These are phyloP conservation scores for Cucurbita maxima DNA, from an alignment of 306 rosid genomes.

Conservation along the genomic window DNA sequence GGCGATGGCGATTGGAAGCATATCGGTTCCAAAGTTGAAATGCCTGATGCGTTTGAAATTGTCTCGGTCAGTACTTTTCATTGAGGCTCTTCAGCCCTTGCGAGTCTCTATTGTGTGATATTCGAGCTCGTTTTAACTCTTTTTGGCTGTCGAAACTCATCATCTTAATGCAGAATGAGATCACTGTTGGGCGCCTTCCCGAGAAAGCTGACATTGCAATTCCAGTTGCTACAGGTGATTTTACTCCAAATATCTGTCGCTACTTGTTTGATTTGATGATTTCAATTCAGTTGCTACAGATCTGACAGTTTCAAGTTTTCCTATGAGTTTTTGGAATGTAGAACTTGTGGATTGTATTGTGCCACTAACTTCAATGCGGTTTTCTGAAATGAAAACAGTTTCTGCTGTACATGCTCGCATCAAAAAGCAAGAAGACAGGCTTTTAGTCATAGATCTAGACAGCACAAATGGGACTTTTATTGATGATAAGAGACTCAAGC, in stretches of 20 bases:
- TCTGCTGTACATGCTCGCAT: constrained; percentile 70
- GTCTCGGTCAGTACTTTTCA: constrained; percentile 46
- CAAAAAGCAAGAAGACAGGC: constrained; percentile 46
- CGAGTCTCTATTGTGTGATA: neutral
- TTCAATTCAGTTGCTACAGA: neutral
- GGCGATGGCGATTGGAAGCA: constrained; percentile 87
- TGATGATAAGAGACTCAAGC: constrained; percentile 47
- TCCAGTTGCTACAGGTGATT: constrained; percentile 82
- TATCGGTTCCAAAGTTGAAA: constrained; percentile 60
- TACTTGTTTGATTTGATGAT: neutral
- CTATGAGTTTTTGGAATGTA: neutral
- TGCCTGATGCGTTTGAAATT: constrained; percentile 72
- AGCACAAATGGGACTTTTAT: constrained; percentile 92
- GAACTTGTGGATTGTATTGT: neutral
- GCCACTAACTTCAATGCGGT: neutral
- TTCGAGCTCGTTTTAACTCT: constrained; percentile 6
- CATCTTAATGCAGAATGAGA: constrained; percentile 31
- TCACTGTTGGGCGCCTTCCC: constrained; percentile 79
- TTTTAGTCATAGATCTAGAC: constrained; percentile 66
- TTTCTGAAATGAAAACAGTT: constrained; percentile 22
- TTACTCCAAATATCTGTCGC: neutral
- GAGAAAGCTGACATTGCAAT: constrained; percentile 76
- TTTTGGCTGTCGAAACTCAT: constrained; percentile 9
- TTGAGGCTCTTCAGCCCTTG: neutral
- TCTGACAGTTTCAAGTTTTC: neutral